These are phyloP conservation scores for Carex pumila DNA, from an alignment of 176 grass and related monocot species.

Conservation along the genomic window DNA sequence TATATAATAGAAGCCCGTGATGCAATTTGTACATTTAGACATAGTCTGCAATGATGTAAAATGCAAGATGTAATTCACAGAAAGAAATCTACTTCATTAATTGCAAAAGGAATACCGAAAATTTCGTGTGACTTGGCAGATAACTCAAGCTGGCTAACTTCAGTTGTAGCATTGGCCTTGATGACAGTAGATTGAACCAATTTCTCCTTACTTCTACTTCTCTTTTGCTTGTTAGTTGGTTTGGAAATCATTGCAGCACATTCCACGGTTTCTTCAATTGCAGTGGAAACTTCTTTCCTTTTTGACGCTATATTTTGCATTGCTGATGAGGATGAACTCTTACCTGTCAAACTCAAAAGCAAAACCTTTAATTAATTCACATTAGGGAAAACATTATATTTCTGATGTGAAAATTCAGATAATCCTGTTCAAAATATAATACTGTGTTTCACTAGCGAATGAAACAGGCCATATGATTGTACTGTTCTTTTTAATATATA, in stretches of 20 bases:
- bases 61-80: too few species aligned
- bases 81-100: background rate
- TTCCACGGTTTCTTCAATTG: conserved; percentile 45
- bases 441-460: background rate
- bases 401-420: background rate
- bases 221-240: conserved; percentile 47
- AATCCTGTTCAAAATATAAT: background rate
- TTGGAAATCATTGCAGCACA: conserved; percentile 32
- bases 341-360: conserved; percentile 26
- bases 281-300: conserved; percentile 44
- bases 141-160: conserved; percentile 35
- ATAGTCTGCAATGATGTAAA: background rate
- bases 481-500: background rate
- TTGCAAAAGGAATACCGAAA: conserved; percentile 27
- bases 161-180: conserved; percentile 26
- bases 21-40: background rate
- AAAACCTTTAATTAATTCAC: background rate
- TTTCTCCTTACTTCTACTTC: conserved; percentile 52
- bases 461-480: background rate
- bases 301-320: conserved; percentile 36
- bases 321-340: conserved; percentile 18
- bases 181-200: conserved; percentile 22
- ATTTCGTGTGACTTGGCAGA: conserved; percentile 31
- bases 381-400: background rate
- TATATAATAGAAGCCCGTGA: background rate